Percentiles rank a stretch among this genome's conserved stretches.
These are phyloP conservation scores for Rhododendron henanense DNA, from an alignment of 148 eudicot genomes.

Conservation along the genomic window DNA sequence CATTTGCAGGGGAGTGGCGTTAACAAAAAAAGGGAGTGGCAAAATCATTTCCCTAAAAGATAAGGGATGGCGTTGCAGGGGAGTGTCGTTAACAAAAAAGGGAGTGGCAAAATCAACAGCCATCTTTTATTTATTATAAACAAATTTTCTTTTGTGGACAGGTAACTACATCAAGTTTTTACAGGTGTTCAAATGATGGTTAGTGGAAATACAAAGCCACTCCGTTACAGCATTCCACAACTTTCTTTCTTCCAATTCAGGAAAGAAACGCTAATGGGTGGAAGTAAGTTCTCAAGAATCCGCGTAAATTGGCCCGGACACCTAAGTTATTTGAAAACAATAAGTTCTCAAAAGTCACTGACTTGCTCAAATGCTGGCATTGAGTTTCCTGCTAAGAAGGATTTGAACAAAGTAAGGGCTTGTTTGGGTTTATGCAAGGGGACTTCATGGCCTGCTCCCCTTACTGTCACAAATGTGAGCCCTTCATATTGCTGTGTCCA, in stretches of 20 bases:
- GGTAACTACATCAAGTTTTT: not conserved
- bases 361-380: conserved; percentile 59
- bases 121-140: too few relatives aligned
- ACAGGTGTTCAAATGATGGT: not conserved
- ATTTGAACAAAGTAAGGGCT: conserved; percentile 60
- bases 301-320: not conserved
- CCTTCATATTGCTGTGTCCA: conserved; percentile 89
- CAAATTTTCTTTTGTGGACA: not conserved
- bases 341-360: conserved; percentile 28
- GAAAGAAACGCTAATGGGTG: not conserved
- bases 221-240: not conserved
- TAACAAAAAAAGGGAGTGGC: too few relatives aligned
- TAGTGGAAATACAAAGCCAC: not conserved
- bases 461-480: conserved; percentile 80
- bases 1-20: too few relatives aligned
- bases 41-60: too few relatives aligned
- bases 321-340: not conserved
- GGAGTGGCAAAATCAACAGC: too few relatives aligned
- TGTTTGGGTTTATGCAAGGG: conserved; percentile 81
- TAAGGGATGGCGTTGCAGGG: too few relatives aligned
- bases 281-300: conserved; percentile 17
- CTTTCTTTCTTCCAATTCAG: conserved; percentile 2
- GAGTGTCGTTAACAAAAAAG: too few relatives aligned
- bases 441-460: conserved; percentile 99
- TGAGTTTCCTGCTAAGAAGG: conserved; percentile 67